Conservation (phyloP, 1,139 yeast species). For the Casaregolazyma suthepensis region DNA sequence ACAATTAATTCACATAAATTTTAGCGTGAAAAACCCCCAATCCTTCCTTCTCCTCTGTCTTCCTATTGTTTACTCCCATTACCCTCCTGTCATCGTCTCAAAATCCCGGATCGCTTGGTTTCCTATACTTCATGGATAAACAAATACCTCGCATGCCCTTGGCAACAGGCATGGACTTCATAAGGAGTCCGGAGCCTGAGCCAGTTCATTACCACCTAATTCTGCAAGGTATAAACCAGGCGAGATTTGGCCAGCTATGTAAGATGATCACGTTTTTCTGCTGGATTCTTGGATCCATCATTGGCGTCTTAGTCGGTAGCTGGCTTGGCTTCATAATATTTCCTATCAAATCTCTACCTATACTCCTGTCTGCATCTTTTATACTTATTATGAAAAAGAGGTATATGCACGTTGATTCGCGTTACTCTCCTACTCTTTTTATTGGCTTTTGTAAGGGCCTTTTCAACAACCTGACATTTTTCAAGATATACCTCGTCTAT, state of each 20-base stretch:
- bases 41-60: not conserved
- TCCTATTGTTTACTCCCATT: not conserved
- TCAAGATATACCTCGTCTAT: constrained; percentile 3
- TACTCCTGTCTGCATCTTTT: constrained; percentile 21
- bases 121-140: not conserved
- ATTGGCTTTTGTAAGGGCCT: constrained; percentile 6
- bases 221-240: constrained; percentile 24
- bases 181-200: constrained; percentile 2
- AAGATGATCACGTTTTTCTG: constrained; percentile 22
- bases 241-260: constrained; percentile 27
- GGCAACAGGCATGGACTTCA: not conserved
- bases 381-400: constrained; percentile 28
- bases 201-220: constrained; percentile 25
- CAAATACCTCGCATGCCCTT: not conserved
- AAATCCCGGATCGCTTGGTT: not conserved
- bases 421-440: constrained; percentile 4
- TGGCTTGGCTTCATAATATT: constrained; percentile 19
- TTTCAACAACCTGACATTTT: constrained; percentile 1
- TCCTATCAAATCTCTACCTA: constrained; percentile 23
- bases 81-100: not conserved
- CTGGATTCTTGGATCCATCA: constrained; percentile 16
- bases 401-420: constrained; percentile 16
- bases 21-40: not conserved
- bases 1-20: no score
- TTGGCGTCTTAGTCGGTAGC: constrained; percentile 15